Evolutionary conservation across 169 alveolate species (phyloP), one percentile per base, ranked within the genome.

Genomic region (Plasmodium gonderi): DNA sequence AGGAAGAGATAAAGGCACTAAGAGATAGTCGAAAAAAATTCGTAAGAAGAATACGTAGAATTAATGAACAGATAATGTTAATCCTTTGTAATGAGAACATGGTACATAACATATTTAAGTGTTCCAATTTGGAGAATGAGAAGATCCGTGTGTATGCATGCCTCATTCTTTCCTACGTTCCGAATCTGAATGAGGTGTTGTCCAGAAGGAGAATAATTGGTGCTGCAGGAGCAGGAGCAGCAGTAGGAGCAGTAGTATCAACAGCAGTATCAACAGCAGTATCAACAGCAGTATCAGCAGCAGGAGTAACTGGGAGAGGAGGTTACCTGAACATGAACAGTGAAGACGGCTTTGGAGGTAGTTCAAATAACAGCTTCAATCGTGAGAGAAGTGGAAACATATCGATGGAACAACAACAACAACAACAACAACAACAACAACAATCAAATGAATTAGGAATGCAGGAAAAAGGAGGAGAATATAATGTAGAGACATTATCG

Each of bases 21-120:
- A 51, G 26, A 11, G 92, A 85, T 0, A 77, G 26, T 23, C 40
- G 92, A 40, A 74, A 51, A 11, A 85, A 74, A 36, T 85, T 11
- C 23, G 89, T 40, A 2, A 47, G 78, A 36, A 33, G 79, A 44
- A 75, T 85, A 23, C 38, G 87, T 14, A 85, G 87, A 75, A 85
- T 75, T 29, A 85, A 85, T 45, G 92, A 85, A 33, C 92, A 85
- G 36, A 85, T 85, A 2, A 1, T 85, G 29, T 60, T 85, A 17
- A 85, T 85, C 36, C 31, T 85, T 1, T 74, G 92, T 17, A 85
- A 85, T 36, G 92, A 85, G 20, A 47, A 72, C 3, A 85, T 85
- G 92, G 78, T 85, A n/a, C 64, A 33, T 2, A 85, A 77, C 33
- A 85, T 85, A 74, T 85, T 54, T 26, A 85, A 85, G 23, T 85